Percentiles rank a stretch among this genome's conserved stretches.
Evolutionary conservation across 805 yeast species (phyloP).

Genomic region (Yarrowia osloensis): DNA sequence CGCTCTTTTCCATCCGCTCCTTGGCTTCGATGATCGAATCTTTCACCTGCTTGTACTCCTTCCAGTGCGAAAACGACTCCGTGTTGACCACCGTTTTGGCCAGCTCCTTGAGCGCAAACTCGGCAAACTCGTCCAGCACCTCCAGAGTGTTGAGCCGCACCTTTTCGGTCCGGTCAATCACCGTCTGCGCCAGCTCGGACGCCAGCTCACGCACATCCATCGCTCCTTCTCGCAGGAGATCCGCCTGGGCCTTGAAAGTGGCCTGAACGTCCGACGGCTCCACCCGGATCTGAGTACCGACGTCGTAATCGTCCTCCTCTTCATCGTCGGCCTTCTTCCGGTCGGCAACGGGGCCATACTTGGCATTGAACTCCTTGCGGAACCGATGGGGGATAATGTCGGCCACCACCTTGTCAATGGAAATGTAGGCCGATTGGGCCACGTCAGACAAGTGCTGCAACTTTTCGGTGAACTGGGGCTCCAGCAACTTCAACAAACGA

Average conservation of each 20-base stretch:
- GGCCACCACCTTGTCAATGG: conserved; percentile 54
- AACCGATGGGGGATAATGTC: conserved; percentile 95
- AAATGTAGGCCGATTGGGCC: conserved; percentile 12
- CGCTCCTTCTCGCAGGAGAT: conserved; percentile 36
- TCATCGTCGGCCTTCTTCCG: conserved; percentile 18
- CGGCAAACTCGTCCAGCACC: conserved; percentile 53
- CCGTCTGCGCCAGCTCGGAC: conserved; percentile 35
- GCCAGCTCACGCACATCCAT: conserved; percentile 36
- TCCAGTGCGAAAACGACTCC: conserved; percentile 42
- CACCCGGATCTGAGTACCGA: conserved; percentile 13
- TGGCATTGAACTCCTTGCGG: conserved; percentile 71
- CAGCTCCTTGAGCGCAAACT: conserved; percentile 49
- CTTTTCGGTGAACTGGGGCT: conserved; percentile 37
- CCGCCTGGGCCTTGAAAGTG: conserved; percentile 36
- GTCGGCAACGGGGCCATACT: conserved; percentile 35
- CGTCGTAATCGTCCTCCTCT: conserved; percentile 17
- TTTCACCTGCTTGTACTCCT: conserved; percentile 48
- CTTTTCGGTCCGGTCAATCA: conserved; percentile 35
- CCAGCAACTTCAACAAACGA: conserved; percentile 30
- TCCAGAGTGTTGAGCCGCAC: conserved; percentile 46
- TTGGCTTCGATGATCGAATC: conserved; percentile 47
- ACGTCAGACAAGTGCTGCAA: conserved; percentile 32
- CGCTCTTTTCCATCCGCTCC: conserved; percentile 47
- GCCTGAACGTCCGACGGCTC: conserved; percentile 34
- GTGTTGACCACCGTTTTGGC: conserved; percentile 36